These are phyloP conservation scores for Fagopyrum tataricum DNA, from an alignment of 148 eudicot species.

Conservation along the genomic window DNA sequence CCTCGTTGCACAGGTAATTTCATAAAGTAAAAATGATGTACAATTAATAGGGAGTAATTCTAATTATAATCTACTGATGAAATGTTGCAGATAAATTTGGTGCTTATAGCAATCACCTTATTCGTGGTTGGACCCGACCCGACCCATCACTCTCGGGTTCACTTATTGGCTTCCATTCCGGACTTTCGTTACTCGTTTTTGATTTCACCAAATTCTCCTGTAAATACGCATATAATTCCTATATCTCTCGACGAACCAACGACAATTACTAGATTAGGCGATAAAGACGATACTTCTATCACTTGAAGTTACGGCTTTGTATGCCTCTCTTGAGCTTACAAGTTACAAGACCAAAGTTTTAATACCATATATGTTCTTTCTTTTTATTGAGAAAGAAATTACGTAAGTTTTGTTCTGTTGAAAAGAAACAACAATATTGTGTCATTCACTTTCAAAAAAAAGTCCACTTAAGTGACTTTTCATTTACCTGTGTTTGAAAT, in stretches of 20 bases:
- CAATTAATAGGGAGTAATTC: neutral
- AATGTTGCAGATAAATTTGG: neutral
- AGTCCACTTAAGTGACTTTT: too few relatives aligned
- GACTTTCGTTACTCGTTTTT: conserved; percentile 8
- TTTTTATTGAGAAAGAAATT: too few relatives aligned
- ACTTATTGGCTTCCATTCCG: neutral
- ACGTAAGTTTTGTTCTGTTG: too few relatives aligned
- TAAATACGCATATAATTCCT: neutral
- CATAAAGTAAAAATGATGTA: too few relatives aligned
- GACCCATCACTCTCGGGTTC: conserved; percentile 1
- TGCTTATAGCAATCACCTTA: neutral
- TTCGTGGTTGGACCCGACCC: conserved; percentile 3
- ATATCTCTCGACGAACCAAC: neutral
- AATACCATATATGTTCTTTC: too few relatives aligned
- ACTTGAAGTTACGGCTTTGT: neutral
- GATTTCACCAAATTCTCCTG: neutral
- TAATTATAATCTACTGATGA: neutral
- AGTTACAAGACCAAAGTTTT: too few relatives aligned
- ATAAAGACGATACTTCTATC: neutral
- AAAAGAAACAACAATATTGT: too few relatives aligned
- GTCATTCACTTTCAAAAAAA: too few relatives aligned
- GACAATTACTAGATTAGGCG: neutral
- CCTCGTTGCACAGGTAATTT: conserved; percentile 17
- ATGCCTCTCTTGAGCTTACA: too few relatives aligned
- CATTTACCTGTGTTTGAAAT: too few relatives aligned